Evolutionary conservation across 164 flowering plant species (phyloP).

Genomic region (Vitis labrusca): DNA sequence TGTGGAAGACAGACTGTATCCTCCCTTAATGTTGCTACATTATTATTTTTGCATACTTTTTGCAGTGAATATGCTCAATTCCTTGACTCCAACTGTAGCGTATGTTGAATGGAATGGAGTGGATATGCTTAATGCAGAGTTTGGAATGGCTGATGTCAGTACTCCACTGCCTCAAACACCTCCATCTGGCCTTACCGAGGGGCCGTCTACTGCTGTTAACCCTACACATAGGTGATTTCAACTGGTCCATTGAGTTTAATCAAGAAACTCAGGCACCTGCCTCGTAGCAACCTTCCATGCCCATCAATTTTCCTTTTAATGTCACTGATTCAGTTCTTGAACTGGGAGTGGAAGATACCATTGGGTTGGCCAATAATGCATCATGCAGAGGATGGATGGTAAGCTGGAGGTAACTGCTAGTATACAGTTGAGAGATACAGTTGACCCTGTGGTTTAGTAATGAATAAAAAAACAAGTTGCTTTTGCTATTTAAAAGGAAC

Average conservation of each 20-base stretch:
- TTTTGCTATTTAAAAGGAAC: too few relatives aligned
- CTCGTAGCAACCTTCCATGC: background rate
- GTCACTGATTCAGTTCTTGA: background rate
- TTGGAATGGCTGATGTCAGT: constrained; percentile 32
- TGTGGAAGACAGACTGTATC: constrained; percentile 69
- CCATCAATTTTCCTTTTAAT: background rate
- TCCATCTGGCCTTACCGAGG: constrained; percentile 30
- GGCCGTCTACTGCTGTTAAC: constrained; percentile 20
- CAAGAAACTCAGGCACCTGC: background rate
- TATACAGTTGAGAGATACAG: background rate
- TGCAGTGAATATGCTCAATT: constrained; percentile 1
- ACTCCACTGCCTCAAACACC: constrained; percentile 42
- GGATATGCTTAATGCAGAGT: constrained; percentile 35
- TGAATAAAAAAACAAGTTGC: background rate
- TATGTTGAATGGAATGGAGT: constrained; percentile 40
- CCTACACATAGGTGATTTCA: constrained; percentile 24
- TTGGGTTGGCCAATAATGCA: background rate
- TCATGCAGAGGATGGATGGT: background rate
- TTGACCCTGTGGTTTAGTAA: background rate
- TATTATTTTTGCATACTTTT: background rate
- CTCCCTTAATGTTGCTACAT: constrained; percentile 9
- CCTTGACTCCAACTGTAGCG: constrained; percentile 31
- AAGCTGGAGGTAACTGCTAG: background rate
- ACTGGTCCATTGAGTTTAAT: background rate
- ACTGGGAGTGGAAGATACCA: background rate